These are phyloP conservation scores for Aspergillus sp. DNA, from an alignment of 2,329 filamentous ascomycete genomes.

Conservation along the genomic window DNA sequence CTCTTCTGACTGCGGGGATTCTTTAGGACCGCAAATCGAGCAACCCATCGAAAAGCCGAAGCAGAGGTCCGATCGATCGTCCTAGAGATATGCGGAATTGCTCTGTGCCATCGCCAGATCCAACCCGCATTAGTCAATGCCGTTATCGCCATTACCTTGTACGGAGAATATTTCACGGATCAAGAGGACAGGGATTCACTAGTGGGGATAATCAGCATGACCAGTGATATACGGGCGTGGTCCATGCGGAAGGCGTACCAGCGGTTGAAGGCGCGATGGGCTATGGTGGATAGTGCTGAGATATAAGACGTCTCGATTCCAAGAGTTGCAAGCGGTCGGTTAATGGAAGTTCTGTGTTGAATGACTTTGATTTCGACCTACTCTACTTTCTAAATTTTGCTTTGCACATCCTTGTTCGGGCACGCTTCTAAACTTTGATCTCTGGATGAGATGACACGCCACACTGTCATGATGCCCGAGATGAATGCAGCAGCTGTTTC, in stretches of 20 bases:
- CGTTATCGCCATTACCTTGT: conserved; percentile 26
- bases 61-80: conserved; percentile 26
- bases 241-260: conserved; percentile 53
- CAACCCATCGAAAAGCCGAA: conserved; percentile 24
- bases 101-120: conserved; percentile 15
- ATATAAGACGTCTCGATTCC: not conserved
- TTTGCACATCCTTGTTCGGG: too few species aligned
- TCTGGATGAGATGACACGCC: too few species aligned
- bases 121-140: conserved; percentile 28
- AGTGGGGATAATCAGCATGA: conserved; percentile 23
- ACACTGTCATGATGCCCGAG: too few species aligned
- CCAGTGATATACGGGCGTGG: conserved; percentile 30
- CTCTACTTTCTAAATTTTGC: too few species aligned
- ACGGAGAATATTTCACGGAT: conserved; percentile 28
- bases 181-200: conserved; percentile 23
- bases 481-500: too few species aligned
- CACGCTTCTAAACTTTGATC: too few species aligned
- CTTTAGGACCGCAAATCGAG: not conserved
- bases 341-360: too few species aligned
- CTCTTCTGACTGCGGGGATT: too few species aligned
- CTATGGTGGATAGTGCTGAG: conserved; percentile 54
- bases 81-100: conserved; percentile 27
- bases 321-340: too few species aligned
- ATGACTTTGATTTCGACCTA: too few species aligned
- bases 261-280: conserved; percentile 27